A percentile compares a stretch with the other conserved stretches of the same genome.
Evolutionary conservation across 371 early-diverging fungal species (phyloP).

Genomic region (Mortierella sp.): DNA sequence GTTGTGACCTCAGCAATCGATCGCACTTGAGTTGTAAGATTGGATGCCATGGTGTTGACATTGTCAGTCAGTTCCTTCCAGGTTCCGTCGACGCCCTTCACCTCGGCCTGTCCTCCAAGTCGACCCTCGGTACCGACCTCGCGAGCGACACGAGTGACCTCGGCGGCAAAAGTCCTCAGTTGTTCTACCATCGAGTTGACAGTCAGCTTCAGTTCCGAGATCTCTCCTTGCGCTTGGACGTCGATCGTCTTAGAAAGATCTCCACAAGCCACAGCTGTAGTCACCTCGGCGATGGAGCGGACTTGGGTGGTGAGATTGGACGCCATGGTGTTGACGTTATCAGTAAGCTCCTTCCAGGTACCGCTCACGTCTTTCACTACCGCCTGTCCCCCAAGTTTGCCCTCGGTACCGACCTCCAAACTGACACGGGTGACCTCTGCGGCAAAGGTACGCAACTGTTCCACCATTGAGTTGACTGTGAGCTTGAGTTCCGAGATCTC

Average conservation of each 20-base stretch:
- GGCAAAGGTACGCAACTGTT: conserved; percentile 69
- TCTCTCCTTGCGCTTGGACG: conserved; percentile 65
- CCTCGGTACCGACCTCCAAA: conserved; percentile 67
- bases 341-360: conserved; percentile 69
- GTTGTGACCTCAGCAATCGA: conserved; percentile 65
- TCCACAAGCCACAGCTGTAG: conserved; percentile 59
- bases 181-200: conserved; percentile 66
- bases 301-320: conserved; percentile 65
- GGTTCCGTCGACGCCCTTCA: too few relatives aligned
- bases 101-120: too few relatives aligned
- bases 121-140: too few relatives aligned
- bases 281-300: conserved; percentile 61
- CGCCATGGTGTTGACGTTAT: conserved; percentile 66
- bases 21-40: conserved; percentile 53
- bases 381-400: conserved; percentile 66
- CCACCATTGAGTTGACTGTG: conserved; percentile 64
- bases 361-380: conserved; percentile 66
- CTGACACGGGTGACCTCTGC: conserved; percentile 73
- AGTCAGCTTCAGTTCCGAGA: conserved; percentile 64
- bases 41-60: conserved; percentile 41
- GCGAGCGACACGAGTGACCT: conserved; percentile 62
- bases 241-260: conserved; percentile 64
- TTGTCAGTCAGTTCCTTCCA: too few relatives aligned
- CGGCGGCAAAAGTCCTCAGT: conserved; percentile 60
- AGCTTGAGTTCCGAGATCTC: conserved; percentile 62